Base-by-base conservation (phyloP, 225 moss, liverwort and hornwort genomes). In the Straminergon stramineum region DNA sequence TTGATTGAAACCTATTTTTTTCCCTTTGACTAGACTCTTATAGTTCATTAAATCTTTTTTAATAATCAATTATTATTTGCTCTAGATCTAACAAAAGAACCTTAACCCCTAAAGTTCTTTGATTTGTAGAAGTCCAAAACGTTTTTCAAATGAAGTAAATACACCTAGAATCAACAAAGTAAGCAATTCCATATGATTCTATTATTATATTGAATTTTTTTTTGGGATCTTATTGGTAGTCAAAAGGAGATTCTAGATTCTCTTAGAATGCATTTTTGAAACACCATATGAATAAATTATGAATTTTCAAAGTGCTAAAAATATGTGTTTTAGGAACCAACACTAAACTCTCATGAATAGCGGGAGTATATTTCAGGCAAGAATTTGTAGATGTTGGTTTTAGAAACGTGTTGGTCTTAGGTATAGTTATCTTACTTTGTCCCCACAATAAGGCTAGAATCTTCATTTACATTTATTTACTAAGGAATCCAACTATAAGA, bases 261-360 rank as follows among this genome's bases (percentile, higher is more conserved):
- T 28, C 1, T 13, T 37, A 37, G 21, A 67, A 67, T 67, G 20
- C 11, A 35, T 37, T 67, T 65, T 17, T 21, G 19, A 2, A 20
- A 35, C 1, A 10, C 35, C 20, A 37, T 11, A 20, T 35, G 6
- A 37, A 68, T 2, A 37, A 62, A 37, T 11, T 37, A 12, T 12
- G 0, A 68, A 12, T 68, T 37, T 21, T 21, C 4, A 37, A 21
- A 21, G 2, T 68, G 1, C 7, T n/a, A 4, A 68, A 68, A 68
- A 21, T 19, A 37, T 6, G 6, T 68, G 1, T 68, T 37, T 2
- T 11, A 68, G 0, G 0, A 68, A 37, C 6, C 12, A n/a, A 37
- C 0, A 12, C 1, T 37, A 4, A 0, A 20, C 11, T 67, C 19
- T 68, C 7, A 13, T 11, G 3, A n/a, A 68, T 3, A 39, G 3